A percentile compares a stretch with the other conserved stretches of the same genome.
These are phyloP conservation scores for Fallopia convolvulus DNA, from an alignment of 148 eudicot species.

Conservation along the genomic window DNA sequence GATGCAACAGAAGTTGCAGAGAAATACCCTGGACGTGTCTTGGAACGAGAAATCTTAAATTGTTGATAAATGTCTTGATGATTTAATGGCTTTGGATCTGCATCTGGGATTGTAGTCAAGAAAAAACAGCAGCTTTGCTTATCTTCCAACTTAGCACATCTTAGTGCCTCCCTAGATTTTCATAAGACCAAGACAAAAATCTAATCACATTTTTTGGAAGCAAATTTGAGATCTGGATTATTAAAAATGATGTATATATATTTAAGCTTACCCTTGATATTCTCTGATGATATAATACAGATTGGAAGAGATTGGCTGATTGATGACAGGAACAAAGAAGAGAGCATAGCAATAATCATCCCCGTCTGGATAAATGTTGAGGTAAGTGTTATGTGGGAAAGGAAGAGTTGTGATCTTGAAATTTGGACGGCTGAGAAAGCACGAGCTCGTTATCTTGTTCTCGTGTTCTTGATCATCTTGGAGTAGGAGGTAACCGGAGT, in stretches of 20 bases:
- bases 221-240: neutral
- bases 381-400: neutral
- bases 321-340: conserved; percentile 23
- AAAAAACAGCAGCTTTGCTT: conserved; percentile 24
- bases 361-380: neutral
- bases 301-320: conserved; percentile 26
- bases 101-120: conserved; percentile 24
- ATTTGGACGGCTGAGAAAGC: neutral
- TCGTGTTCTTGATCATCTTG: conserved; percentile 4
- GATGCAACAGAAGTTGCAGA: conserved; percentile 37
- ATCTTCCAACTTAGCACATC: conserved; percentile 8
- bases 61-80: conserved; percentile 55
- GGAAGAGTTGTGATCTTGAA: neutral
- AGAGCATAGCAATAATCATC: conserved; percentile 9
- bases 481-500: conserved; percentile 2
- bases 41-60: conserved; percentile 27
- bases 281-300: conserved; percentile 26
- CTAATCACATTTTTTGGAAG: neutral
- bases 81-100: conserved; percentile 40
- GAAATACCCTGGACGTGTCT: conserved; percentile 17
- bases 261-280: neutral
- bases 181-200: neutral
- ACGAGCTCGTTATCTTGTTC: neutral
- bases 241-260: neutral
- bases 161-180: conserved; percentile 1